phyloP scores from a whole-genome alignment of 2,329 filamentous ascomycete species.

The Piedraia hortae region DNA sequence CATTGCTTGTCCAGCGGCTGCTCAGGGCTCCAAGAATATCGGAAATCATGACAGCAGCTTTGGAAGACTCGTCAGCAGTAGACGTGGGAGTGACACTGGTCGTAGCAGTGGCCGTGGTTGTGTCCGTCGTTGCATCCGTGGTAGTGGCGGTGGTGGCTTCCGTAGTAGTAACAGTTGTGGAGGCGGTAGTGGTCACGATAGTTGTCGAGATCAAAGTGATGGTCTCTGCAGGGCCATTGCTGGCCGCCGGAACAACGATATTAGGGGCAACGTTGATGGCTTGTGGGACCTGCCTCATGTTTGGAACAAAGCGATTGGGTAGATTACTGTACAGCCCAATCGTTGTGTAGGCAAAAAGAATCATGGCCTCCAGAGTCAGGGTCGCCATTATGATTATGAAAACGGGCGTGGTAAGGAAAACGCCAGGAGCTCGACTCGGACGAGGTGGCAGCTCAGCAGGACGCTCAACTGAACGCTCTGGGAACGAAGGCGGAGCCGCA shows the following conservation, averaged over 20 bases:
- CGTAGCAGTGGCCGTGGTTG: conserved; percentile 2
- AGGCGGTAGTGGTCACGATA: conserved; percentile 1
- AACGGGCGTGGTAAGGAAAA: conserved; percentile 10
- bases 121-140: conserved; percentile 2
- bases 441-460: conserved; percentile 9
- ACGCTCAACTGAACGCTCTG: conserved; percentile 7
- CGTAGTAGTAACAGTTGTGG: background rate
- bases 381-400: conserved; percentile 11
- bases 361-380: conserved; percentile 11
- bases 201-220: too few species aligned
- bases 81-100: conserved; percentile 1
- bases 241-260: conserved; percentile 7
- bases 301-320: conserved; percentile 7
- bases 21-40: conserved; percentile 5
- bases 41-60: conserved; percentile 4
- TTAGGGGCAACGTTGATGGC: conserved; percentile 12
- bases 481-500: conserved; percentile 4
- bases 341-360: conserved; percentile 14
- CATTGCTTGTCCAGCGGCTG: conserved; percentile 1
- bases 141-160: conserved; percentile 1
- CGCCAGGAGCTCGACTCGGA: conserved; percentile 7
- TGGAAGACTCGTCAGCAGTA: conserved; percentile 2
- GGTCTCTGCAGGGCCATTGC: conserved; percentile 1
- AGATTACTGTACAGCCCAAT: conserved; percentile 14
- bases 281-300: conserved; percentile 3